Evolutionary conservation across 306 rosid species (phyloP), one percentile per base, ranked within the genome.

Genomic region (Prunus kanzakura): DNA sequence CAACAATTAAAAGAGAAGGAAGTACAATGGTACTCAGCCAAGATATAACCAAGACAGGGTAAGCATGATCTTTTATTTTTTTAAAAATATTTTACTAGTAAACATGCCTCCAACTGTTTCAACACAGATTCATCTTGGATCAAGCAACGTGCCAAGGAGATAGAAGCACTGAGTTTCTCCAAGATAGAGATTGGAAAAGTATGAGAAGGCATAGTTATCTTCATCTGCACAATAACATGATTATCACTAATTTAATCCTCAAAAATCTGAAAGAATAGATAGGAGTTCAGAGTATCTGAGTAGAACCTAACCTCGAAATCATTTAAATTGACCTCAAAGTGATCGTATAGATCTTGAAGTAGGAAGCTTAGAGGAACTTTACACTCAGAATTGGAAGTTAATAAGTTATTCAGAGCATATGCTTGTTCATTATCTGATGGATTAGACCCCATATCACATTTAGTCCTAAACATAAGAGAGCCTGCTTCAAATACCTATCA

Each of bases 71-170:
- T 35, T 12, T 4, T 47, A 11, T 13, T 30, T 27, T 2, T 27
- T 25, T 25, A 45, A 57, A 18, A 2, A 35, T 2, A 15, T 19
- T 13, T 23, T 23, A 4, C 43, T 27, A 38, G 18, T 41, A 15
- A 46, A 54, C 72, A 66, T 85, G 92, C 98, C 98, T 95, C 91
- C 77, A 95, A 80, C 82, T 86, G 93, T 82, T 88, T 90, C 82
- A 79, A 74, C 73, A 84, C 78, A 69, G 96, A 83, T 81, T 92
- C 93, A 62, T 92, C 88, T 13, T 88, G 82, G 76, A 95, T 87
- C 80, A 86, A 51, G 78, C 91, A 92, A 79, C 72, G 74, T 58
- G 88, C 87, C 64, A 92, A 65, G 70, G 85, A 80, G 29, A 87
- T 69, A 32, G 97, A 84, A 80, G 86, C 78, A 72, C 74, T 60